Conservation (phyloP, 2,329 filamentous ascomycete genomes). For the Fusarium caatingaense region DNA sequence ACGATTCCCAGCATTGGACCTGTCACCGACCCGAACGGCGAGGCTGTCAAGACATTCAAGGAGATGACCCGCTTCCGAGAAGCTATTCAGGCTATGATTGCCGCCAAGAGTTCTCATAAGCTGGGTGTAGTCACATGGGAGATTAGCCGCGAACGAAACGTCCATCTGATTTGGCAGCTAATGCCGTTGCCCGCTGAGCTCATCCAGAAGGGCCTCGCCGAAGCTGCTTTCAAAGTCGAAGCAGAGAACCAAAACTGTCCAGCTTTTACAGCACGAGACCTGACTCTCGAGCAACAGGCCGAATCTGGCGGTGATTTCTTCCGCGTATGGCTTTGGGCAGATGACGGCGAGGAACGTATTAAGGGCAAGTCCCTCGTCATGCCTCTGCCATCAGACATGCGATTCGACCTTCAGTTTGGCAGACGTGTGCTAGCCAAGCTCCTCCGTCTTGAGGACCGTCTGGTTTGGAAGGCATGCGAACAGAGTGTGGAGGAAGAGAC, state of each 20-base stretch:
- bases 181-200: conserved; percentile 78
- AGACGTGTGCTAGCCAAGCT: conserved; percentile 89
- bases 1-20: conserved; percentile 76
- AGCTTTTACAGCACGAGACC: conserved; percentile 60
- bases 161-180: conserved; percentile 96
- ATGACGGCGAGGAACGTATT: conserved; percentile 64
- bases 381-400: conserved; percentile 74
- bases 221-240: conserved; percentile 89
- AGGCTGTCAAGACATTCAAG: conserved; percentile 70
- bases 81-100: conserved; percentile 83
- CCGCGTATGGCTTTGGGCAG: conserved; percentile 82
- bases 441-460: conserved; percentile 79
- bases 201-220: conserved; percentile 78
- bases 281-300: conserved; percentile 63
- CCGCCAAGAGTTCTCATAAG: conserved; percentile 62
- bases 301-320: conserved; percentile 74
- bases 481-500: conserved; percentile 84
- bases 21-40: conserved; percentile 60
- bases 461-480: conserved; percentile 85
- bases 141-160: conserved; percentile 81
- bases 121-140: conserved; percentile 93
- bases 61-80: conserved; percentile 89
- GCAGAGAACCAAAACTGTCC: conserved; percentile 78
- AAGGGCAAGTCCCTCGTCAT: conserved; percentile 77
- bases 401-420: conserved; percentile 93